Conservation (phyloP, 208 protist genomes). For the Herpetomonas muscarum region DNA sequence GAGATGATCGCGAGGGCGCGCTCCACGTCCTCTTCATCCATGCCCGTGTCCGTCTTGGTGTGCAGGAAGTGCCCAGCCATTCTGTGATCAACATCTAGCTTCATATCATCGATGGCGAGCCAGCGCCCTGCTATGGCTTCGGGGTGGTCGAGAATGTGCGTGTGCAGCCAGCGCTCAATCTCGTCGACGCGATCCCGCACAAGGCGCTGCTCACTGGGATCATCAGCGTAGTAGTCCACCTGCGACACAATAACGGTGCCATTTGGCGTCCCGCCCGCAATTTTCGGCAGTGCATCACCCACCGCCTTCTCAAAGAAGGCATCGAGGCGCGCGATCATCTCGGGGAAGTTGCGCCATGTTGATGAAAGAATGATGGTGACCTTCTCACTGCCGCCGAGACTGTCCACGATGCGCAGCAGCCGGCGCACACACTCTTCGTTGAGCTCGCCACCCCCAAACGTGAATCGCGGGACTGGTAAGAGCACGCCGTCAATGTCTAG, state of each 20-base stretch:
- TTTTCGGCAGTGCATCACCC: slow-evolving; percentile 31
- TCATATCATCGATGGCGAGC: slow-evolving; percentile 87
- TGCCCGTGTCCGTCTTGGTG: slow-evolving; percentile 64
- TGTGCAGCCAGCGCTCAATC: slow-evolving; percentile 70
- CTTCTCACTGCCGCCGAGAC: slow-evolving; percentile 38
- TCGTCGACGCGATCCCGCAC: slow-evolving; percentile 84
- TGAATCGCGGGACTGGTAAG: slow-evolving; percentile 71
- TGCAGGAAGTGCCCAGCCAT: slow-evolving; percentile 80
- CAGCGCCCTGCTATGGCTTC: slow-evolving; percentile 77
- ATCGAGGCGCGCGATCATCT: slow-evolving; percentile 68
- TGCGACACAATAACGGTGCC: slow-evolving; percentile 56
- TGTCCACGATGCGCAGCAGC: slow-evolving; percentile 39
- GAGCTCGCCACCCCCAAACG: slow-evolving; percentile 80
- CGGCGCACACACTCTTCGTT: slow-evolving; percentile 36
- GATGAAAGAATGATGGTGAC: slow-evolving; percentile 81
- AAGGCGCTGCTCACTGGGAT: slow-evolving; percentile 71
- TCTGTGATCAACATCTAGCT: slow-evolving; percentile 75
- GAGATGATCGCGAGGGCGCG: slow-evolving; percentile 29
- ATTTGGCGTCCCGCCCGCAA: slow-evolving; percentile 63
- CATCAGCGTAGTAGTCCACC: slow-evolving; percentile 77
- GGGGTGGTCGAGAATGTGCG: slow-evolving; percentile 60
- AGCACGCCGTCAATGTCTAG: slow-evolving; percentile 85
- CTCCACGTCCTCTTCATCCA: slow-evolving; percentile 52
- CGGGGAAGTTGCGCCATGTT: slow-evolving; percentile 77
- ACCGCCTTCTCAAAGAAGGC: slow-evolving; percentile 36